Evolutionary conservation across 306 rosid species (phyloP).

Genomic region (Adenanthera pavonina): DNA sequence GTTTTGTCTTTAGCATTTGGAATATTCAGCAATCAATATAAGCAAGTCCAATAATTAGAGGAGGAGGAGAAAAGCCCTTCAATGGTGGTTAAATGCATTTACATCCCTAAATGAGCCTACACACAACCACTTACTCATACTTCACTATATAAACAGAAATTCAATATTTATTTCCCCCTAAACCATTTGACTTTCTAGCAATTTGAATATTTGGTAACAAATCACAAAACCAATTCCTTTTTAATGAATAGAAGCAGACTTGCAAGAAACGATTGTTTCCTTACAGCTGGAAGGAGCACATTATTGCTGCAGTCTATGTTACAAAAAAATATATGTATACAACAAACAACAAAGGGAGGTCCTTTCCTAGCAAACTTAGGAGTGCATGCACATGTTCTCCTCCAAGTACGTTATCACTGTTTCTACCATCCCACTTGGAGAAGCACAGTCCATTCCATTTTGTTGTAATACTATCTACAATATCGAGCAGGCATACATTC

Average conservation of each 20-base stretch:
- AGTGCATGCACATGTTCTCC: slow-evolving; percentile 71
- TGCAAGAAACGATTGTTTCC: slow-evolving; percentile 83
- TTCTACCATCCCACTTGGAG: slow-evolving; percentile 71
- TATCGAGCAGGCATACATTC: too few species aligned
- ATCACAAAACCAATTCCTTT: slow-evolving; percentile 26
- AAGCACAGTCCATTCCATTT: background rate
- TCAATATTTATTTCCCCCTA: too few species aligned
- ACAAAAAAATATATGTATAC: slow-evolving; percentile 26
- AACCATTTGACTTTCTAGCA: too few species aligned
- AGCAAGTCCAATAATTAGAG: too few species aligned
- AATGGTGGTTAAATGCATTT: too few species aligned
- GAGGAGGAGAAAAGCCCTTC: too few species aligned
- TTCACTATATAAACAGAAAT: too few species aligned
- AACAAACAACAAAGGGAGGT: slow-evolving; percentile 38
- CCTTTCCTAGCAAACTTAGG: slow-evolving; percentile 41
- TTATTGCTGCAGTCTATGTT: slow-evolving; percentile 31
- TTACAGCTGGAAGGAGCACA: slow-evolving; percentile 30
- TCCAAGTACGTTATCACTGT: slow-evolving; percentile 74
- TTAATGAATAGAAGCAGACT: slow-evolving; percentile 39
- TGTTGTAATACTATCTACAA: too few species aligned
- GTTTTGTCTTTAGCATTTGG: too few species aligned
- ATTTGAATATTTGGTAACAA: slow-evolving; percentile 5
- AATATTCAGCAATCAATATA: too few species aligned
- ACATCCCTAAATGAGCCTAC: too few species aligned
- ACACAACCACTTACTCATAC: too few species aligned